Conservation (phyloP, 495 filamentous ascomycete genomes). For the Aspergillus haitiensis region DNA sequence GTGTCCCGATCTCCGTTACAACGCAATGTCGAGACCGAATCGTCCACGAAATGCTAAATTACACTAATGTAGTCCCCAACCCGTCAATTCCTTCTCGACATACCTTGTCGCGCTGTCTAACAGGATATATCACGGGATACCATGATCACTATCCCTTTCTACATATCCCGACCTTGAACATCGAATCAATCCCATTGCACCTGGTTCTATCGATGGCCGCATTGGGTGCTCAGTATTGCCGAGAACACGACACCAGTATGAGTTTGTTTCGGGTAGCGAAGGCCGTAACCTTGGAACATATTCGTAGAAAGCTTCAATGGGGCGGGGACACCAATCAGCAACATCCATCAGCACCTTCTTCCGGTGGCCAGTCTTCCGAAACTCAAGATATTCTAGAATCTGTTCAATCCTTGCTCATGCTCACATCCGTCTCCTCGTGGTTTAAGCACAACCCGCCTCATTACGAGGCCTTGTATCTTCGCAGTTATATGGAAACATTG, state of each 20-base stretch:
- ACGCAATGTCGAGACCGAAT: conserved; percentile 39
- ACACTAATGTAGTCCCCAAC: conserved; percentile 40
- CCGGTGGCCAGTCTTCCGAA: conserved; percentile 20
- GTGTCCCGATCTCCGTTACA: conserved; percentile 37
- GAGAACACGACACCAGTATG: conserved; percentile 45
- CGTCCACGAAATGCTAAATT: conserved; percentile 27
- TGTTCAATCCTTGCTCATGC: conserved; percentile 34
- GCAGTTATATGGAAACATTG: conserved; percentile 39
- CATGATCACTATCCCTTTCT: conserved; percentile 69
- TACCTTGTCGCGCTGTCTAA: conserved; percentile 63
- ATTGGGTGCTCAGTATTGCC: conserved; percentile 63
- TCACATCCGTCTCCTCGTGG: conserved; percentile 41
- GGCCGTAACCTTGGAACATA: conserved; percentile 40
- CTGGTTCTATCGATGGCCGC: conserved; percentile 64
- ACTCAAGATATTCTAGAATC: conserved; percentile 35
- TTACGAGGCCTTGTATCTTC: conserved; percentile 35
- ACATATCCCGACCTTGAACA: conserved; percentile 62
- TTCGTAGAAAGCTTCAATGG: conserved; percentile 37
- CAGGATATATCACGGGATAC: conserved; percentile 66
- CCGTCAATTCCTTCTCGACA: conserved; percentile 53
- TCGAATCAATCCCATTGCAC: conserved; percentile 55
- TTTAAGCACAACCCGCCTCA: conserved; percentile 41
- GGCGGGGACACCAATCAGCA: neutral
- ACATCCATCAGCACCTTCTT: neutral
- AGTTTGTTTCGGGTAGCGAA: conserved; percentile 51